Conservation (phyloP, 164 flowering plant genomes). For the Nymphaea thermarum region DNA sequence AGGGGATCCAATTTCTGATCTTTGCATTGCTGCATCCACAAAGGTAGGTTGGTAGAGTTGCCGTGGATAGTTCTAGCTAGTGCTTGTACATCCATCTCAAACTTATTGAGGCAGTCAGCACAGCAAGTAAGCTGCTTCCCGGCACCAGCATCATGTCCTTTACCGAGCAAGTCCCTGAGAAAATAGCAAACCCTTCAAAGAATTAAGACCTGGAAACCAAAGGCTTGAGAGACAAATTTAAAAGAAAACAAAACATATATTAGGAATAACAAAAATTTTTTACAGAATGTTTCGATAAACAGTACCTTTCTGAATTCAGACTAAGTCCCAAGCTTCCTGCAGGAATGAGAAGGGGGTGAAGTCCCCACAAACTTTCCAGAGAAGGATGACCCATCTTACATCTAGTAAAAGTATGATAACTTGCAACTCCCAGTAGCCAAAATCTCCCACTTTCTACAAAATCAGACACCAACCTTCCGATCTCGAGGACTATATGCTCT, state of each 20-base stretch:
- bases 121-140: slow-evolving; percentile 10
- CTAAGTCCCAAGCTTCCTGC: slow-evolving; percentile 62
- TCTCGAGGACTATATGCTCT: slow-evolving; percentile 68
- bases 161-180: slow-evolving; percentile 27
- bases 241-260: background rate
- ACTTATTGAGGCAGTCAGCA: slow-evolving; percentile 8
- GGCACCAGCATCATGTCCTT: slow-evolving; percentile 25
- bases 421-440: slow-evolving; percentile 77
- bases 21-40: slow-evolving; percentile 83
- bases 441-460: slow-evolving; percentile 36
- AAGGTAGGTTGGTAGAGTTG: slow-evolving; percentile 35
- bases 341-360: slow-evolving; percentile 63
- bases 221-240: background rate
- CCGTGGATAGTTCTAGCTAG: slow-evolving; percentile 8
- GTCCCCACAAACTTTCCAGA: slow-evolving; percentile 56
- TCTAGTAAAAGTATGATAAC: slow-evolving; percentile 59
- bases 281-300: background rate
- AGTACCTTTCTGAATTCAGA: slow-evolving; percentile 69
- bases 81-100: slow-evolving; percentile 10
- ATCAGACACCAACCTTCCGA: slow-evolving; percentile 53
- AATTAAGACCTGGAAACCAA: background rate
- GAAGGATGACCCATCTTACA: slow-evolving; percentile 72
- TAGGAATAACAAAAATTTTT: background rate
- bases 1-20: slow-evolving; percentile 31
- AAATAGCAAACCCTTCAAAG: background rate